Conservation (phyloP, 139 green algal genomes). For the Nannochloris sp. region DNA sequence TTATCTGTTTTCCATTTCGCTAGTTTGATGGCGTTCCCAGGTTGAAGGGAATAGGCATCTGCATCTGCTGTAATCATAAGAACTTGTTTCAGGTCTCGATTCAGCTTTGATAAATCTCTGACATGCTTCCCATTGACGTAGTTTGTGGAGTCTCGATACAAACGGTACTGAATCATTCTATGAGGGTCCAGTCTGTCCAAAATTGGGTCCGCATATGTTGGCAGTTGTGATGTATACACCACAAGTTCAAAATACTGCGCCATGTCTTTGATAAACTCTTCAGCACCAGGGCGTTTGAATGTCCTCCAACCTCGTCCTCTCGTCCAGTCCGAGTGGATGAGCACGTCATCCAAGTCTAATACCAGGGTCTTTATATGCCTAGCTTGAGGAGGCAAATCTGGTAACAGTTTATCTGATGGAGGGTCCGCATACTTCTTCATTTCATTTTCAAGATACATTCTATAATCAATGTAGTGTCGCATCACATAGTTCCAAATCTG, state of each 20-base stretch:
- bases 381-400: slow-evolving; percentile 65
- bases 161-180: slow-evolving; percentile 53
- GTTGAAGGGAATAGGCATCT: slow-evolving; percentile 61
- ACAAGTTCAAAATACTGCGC: slow-evolving; percentile 91
- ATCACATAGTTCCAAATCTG: slow-evolving; percentile 40
- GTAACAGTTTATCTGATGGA: slow-evolving; percentile 81
- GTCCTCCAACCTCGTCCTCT: slow-evolving; percentile 64
- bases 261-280: slow-evolving; percentile 85
- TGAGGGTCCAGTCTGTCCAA: slow-evolving; percentile 86
- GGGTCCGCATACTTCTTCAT: slow-evolving; percentile 77
- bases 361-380: slow-evolving; percentile 86
- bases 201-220: slow-evolving; percentile 82
- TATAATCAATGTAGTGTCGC: slow-evolving; percentile 44
- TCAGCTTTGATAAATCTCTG: slow-evolving; percentile 89
- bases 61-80: slow-evolving; percentile 58
- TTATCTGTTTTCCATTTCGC: slow-evolving; percentile 7
- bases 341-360: slow-evolving; percentile 87
- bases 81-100: slow-evolving; percentile 81
- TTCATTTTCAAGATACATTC: slow-evolving; percentile 40
- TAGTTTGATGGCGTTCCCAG: slow-evolving; percentile 83
- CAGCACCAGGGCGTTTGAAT: slow-evolving; percentile 85
- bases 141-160: slow-evolving; percentile 85
- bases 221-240: slow-evolving; percentile 80
- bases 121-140: slow-evolving; percentile 83
- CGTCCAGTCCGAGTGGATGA: slow-evolving; percentile 90